A percentile compares a stretch with the other conserved stretches of the same genome.
phyloP scores from a whole-genome alignment of 2,329 filamentous ascomycete species.

The Colletotrichum filicis region DNA sequence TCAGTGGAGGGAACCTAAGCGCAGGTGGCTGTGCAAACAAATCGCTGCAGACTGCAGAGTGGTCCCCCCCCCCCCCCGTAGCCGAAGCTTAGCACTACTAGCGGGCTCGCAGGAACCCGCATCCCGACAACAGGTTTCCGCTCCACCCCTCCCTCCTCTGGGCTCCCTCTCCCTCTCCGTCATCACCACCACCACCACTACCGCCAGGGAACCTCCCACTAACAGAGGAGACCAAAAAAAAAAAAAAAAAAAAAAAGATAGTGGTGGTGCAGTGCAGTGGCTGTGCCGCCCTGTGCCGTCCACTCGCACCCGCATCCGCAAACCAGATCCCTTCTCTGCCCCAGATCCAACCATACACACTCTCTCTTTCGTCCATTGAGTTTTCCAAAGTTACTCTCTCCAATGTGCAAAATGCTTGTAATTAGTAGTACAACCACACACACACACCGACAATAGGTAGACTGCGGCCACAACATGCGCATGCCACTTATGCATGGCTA shows the following conservation, averaged over 20 bases:
- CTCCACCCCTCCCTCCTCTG: neutral
- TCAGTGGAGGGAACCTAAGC: neutral
- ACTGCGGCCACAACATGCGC: neutral
- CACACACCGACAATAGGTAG: neutral
- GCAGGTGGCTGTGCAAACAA: slow-evolving; percentile 7
- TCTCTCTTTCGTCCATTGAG: no score
- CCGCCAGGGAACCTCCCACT: no score
- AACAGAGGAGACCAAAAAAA: neutral
- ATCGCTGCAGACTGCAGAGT: neutral
- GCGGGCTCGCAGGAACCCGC: neutral
- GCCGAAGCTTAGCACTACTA: neutral
- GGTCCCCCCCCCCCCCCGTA: neutral
- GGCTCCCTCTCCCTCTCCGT: neutral
- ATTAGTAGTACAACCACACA: no score
- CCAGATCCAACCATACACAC: neutral
- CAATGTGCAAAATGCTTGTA: no score
- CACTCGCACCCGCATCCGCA: neutral
- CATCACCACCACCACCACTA: neutral
- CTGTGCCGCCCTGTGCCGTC: slow-evolving; percentile 4
- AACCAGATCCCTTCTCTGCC: neutral
- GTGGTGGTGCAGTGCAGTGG: neutral
- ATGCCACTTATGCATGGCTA: slow-evolving; percentile 15
- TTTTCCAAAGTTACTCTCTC: no score
- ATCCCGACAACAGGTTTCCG: neutral
- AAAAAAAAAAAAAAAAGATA: neutral